Evolutionary conservation across 768 basidiomycete species (phyloP), one percentile per base, ranked within the genome.

Genomic region (Pulveroboletus sp.): DNA sequence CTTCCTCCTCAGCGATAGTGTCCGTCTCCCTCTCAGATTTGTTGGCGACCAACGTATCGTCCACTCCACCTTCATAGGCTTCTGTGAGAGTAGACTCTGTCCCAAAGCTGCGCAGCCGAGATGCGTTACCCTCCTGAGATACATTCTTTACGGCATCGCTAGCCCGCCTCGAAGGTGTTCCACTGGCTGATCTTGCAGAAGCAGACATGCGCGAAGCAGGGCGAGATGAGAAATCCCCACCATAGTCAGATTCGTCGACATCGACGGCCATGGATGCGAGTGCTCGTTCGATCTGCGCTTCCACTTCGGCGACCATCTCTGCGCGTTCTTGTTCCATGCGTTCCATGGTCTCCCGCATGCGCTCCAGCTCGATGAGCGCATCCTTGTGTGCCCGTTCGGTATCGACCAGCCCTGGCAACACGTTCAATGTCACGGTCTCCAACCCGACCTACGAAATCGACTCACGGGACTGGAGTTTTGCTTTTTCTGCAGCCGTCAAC

Each of bases 231-330:
- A 67, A 51, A 8, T 68, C 66, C 8, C 66, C 67, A 36, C 76
- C 76, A 48, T 87, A 87, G 57, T 91, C 89, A 16, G 86, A 89
- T 45, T 88, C 87, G 5, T 67, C 66, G 45, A 87, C 74, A 55
- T 84, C 87, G 50, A 90, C 85, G 21, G 85, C 83, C 89, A 93
- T 91, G 21, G 87, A 87, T 23, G 81, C 85, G 42, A 93, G 75
- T 1, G 91, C 90, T 48, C 86, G 78, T 67, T 92, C 90, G 59
- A 93, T 93, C 71, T 93, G 90, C 23, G 87, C 87, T 63, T 93
- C 90, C 20, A 93, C 90, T 69, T 93, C 90, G n/a, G 88, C 89
- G 35, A 93, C 85, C 90, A 91, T 90, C 60, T 85, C 86, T 44
- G 84, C 81, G 53, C 90, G 87, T 69, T 88, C 91, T 60, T 81